Conservation (phyloP, 2,329 filamentous ascomycete species). For the Daldinia eschscholtzii region DNA sequence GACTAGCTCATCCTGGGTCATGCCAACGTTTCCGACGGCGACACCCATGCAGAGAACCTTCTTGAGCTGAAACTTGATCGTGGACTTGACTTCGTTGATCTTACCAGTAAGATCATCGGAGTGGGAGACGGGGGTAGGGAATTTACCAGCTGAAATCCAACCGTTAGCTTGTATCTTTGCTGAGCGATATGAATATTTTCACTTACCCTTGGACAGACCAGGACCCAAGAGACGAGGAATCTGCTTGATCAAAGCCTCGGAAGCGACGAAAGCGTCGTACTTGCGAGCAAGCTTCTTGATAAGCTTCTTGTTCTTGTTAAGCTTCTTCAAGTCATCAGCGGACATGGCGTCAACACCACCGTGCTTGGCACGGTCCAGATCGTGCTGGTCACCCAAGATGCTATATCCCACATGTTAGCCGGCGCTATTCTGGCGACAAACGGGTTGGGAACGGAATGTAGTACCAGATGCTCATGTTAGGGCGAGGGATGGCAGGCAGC, state of each 20-base stretch:
- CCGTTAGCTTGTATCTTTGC: constrained; percentile 12
- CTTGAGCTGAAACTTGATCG: constrained; percentile 99
- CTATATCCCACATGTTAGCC: constrained; percentile 31
- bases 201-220: constrained; percentile 93
- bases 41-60: constrained; percentile 99
- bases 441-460: not conserved
- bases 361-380: constrained; percentile 99
- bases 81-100: constrained; percentile 99
- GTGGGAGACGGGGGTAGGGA: constrained; percentile 98
- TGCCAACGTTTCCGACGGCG: constrained; percentile 97
- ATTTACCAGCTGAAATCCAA: constrained; percentile 85
- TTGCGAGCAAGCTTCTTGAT: constrained; percentile 99
- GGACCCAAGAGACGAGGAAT: constrained; percentile 99
- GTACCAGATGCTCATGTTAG: constrained; percentile 60
- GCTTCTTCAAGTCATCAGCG: constrained; percentile 99
- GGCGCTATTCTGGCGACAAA: not conserved
- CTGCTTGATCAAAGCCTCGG: constrained; percentile 98
- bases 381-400: constrained; percentile 84
- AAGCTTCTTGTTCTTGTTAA: constrained; percentile 99
- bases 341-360: constrained; percentile 98
- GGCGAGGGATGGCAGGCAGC: constrained; percentile 91
- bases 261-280: constrained; percentile 99
- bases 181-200: not conserved
- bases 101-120: constrained; percentile 91
- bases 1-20: constrained; percentile 95